Base-by-base conservation (phyloP, 163 green algal species). In the Chloromonas sp. region DNA sequence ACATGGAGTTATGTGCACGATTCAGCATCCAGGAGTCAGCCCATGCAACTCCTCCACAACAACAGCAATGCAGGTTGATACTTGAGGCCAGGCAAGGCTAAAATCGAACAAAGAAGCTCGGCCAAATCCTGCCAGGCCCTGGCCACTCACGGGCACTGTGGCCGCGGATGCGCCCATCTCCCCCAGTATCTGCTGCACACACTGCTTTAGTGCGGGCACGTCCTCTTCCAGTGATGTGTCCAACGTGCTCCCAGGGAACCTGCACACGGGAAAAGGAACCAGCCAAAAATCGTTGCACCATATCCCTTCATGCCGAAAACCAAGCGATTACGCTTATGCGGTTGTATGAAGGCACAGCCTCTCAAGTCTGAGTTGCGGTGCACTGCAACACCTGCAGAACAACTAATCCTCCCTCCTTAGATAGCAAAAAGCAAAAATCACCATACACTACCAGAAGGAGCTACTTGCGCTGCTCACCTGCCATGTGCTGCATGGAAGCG, bases 401-500 rank as follows among this genome's bases (percentile, higher is more conserved):
- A 8, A 8, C 11, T 8, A 8, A 8, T 11, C 66, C 11, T 11
- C 66, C 66, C 5, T 76, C 66, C 66, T 76, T 11, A 76, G 66
- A 11, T 11, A 76, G 66, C 11, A 11, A n/a, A 76, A n/a, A 8
- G 8, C 66, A 76, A 11, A 11, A 11, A 76, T 76, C 8, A 76
- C 66, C 66, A 76, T 11, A 76, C 66, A 8, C 66, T 76, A 11
- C 66, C 11, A 76, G 11, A 11, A 76, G 66, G 66, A 76, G 66
- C 66, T n/a, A 11, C 5, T 8, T 76, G 66, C 14, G 5, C 71
- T 66, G 5, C 81, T 2, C 81, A 84, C 84, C 92, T 89, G 61
- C 91, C 78, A 82, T 95, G 89, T 14, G 86, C 84, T 11, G 80
- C 82, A 14, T 91, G 79, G 85, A 98, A 98, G 2, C 89, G 84